Percentiles rank a stretch among this genome's conserved stretches.
These are phyloP conservation scores for Poronia punctata DNA, from an alignment of 495 filamentous ascomycete genomes.

Conservation along the genomic window DNA sequence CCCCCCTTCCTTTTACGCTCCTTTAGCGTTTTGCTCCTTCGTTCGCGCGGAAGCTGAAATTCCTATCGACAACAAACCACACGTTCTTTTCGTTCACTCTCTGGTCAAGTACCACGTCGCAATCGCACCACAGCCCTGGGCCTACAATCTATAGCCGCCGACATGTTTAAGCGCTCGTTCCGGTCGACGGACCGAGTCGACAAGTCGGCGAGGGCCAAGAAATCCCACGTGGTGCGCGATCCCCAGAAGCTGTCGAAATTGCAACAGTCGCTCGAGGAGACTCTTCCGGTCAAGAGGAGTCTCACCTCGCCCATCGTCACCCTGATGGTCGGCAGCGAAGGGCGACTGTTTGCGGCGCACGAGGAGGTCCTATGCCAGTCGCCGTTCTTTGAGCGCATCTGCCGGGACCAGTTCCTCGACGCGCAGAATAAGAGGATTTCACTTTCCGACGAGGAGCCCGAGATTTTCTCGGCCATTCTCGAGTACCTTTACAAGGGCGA, in stretches of 20 bases:
- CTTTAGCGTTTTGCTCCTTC: slow-evolving; percentile 7
- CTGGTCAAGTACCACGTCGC: slow-evolving; percentile 25
- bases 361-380: slow-evolving; percentile 77
- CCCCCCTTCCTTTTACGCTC: slow-evolving; percentile 18
- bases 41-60: slow-evolving; percentile 12
- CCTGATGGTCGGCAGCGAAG: slow-evolving; percentile 69
- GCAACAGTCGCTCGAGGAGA: slow-evolving; percentile 46
- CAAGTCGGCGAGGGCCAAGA: slow-evolving; percentile 74
- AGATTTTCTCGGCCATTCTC: slow-evolving; percentile 83
- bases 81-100: slow-evolving; percentile 44
- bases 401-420: slow-evolving; percentile 55
- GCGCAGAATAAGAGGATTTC: slow-evolving; percentile 59
- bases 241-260: slow-evolving; percentile 65
- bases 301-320: slow-evolving; percentile 70
- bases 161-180: slow-evolving; percentile 83
- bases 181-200: slow-evolving; percentile 65
- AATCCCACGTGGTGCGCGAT: slow-evolving; percentile 56
- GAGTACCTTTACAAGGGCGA: slow-evolving; percentile 94
- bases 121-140: slow-evolving; percentile 15
- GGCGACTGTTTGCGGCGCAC: slow-evolving; percentile 85
- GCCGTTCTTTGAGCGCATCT: slow-evolving; percentile 66
- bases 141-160: slow-evolving; percentile 29
- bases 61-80: slow-evolving; percentile 9
- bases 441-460: slow-evolving; percentile 78
- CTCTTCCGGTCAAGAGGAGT: slow-evolving; percentile 38